Percentiles rank a stretch among this genome's conserved stretches.
Evolutionary conservation across 306 rosid species (phyloP).

Genomic region (Arachis hypogaea): DNA sequence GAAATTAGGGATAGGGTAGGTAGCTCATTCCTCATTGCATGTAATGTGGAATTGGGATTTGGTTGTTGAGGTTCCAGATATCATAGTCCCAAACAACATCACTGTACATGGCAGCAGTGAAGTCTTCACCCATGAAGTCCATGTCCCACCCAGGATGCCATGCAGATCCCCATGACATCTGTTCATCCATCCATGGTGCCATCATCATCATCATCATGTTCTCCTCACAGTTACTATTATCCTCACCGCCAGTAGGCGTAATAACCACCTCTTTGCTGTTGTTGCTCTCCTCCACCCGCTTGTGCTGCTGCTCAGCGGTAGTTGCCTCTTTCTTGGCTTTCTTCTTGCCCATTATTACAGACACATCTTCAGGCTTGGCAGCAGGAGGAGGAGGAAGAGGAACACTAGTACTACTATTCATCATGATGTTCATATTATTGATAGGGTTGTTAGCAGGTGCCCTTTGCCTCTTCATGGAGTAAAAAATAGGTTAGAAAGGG

Average conservation of each 20-base stretch:
- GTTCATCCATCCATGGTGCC: slow-evolving; percentile 58
- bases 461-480: slow-evolving; percentile 61
- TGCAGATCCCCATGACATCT: slow-evolving; percentile 74
- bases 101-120: slow-evolving; percentile 42
- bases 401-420: not conserved
- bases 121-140: slow-evolving; percentile 55
- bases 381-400: not conserved
- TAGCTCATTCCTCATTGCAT: not conserved
- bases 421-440: not conserved
- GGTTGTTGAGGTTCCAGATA: slow-evolving; percentile 63
- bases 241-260: not conserved
- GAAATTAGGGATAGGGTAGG: too few relatives aligned
- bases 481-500: not conserved
- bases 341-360: slow-evolving; percentile 40
- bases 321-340: slow-evolving; percentile 43
- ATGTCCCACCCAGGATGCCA: slow-evolving; percentile 68
- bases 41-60: slow-evolving; percentile 48
- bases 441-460: slow-evolving; percentile 31
- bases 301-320: slow-evolving; percentile 18
- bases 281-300: slow-evolving; percentile 24
- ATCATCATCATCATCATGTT: slow-evolving; percentile 21
- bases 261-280: not conserved
- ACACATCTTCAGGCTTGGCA: slow-evolving; percentile 42
- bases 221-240: slow-evolving; percentile 43
- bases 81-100: slow-evolving; percentile 73